phyloP scores from a whole-genome alignment of 345 rosid genomes.

The Gossypium mustelinum region DNA sequence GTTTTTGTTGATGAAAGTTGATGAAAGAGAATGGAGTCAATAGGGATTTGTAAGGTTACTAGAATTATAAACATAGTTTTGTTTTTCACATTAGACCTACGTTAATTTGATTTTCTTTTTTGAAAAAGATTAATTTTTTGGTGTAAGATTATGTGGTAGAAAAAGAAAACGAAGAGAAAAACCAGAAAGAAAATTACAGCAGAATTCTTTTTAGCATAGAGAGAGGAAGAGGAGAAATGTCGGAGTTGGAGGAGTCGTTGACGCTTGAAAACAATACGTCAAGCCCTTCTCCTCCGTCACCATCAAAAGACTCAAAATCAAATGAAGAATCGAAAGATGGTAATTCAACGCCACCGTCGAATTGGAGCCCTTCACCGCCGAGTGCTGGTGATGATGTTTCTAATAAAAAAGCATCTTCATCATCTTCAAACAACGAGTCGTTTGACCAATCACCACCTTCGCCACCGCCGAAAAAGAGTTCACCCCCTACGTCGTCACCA shows the following conservation, averaged over 20 bases:
- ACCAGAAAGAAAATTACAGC: background rate
- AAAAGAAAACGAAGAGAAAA: background rate
- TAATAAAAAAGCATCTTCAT: too few species aligned
- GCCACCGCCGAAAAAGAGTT: too few species aligned
- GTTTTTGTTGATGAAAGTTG: background rate
- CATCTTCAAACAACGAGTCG: too few species aligned
- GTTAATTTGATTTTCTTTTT: background rate
- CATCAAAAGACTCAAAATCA: background rate
- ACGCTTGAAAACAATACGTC: background rate
- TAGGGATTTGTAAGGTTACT: too few species aligned
- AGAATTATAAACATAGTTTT: background rate
- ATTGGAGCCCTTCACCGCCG: too few species aligned
- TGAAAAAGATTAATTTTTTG: background rate
- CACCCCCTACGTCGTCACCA: too few species aligned
- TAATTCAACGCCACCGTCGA: background rate
- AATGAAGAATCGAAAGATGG: background rate
- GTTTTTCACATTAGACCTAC: background rate
- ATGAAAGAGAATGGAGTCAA: background rate
- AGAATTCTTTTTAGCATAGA: too few species aligned
- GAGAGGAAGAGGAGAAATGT: constrained; percentile 25
- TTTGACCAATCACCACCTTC: too few species aligned
- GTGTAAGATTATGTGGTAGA: background rate
- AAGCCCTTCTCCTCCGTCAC: background rate
- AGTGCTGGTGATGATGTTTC: too few species aligned
- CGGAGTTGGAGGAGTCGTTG: constrained; percentile 36